Evolutionary conservation across 83 land plant genomes (phyloP).

Genomic region (Larix sibirica): DNA sequence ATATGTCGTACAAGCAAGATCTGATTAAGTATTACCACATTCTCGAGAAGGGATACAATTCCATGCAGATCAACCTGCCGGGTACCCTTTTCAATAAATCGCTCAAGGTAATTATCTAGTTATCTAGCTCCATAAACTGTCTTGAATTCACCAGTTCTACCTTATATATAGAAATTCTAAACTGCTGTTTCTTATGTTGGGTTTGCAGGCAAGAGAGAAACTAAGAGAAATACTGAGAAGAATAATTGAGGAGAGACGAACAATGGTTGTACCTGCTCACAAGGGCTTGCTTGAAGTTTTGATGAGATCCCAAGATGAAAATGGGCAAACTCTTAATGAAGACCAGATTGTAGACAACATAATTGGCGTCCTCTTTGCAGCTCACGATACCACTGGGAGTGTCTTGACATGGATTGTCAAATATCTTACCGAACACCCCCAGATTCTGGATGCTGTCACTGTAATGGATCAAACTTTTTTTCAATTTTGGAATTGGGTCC

Average conservation of each 20-base stretch:
- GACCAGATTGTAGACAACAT: conserved; percentile 89
- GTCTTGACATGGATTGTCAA: conserved; percentile 89
- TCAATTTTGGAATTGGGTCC: not conserved
- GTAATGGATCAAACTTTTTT: conserved; percentile 34
- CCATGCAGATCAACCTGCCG: conserved; percentile 82
- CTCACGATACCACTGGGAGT: conserved; percentile 92
- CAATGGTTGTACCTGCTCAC: not conserved
- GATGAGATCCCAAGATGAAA: conserved; percentile 54
- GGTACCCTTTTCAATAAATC: conserved; percentile 79
- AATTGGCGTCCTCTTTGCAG: conserved; percentile 90
- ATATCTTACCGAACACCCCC: conserved; percentile 67
- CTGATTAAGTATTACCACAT: conserved; percentile 65
- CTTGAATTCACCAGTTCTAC: not conserved
- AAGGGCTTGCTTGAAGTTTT: conserved; percentile 64
- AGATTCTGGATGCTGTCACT: conserved; percentile 63
- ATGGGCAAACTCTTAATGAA: conserved; percentile 40
- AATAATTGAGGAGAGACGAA: conserved; percentile 37
- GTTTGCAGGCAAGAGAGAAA: conserved; percentile 61
- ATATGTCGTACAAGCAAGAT: conserved; percentile 54
- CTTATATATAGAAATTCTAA: not conserved
- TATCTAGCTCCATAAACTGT: no score
- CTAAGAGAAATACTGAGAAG: conserved; percentile 45
- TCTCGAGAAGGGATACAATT: conserved; percentile 89
- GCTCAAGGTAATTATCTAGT: conserved; percentile 27
- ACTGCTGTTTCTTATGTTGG: no score